These are phyloP conservation scores for Pleurotus cornucopiae DNA, from an alignment of 768 basidiomycete species.

Conservation along the genomic window DNA sequence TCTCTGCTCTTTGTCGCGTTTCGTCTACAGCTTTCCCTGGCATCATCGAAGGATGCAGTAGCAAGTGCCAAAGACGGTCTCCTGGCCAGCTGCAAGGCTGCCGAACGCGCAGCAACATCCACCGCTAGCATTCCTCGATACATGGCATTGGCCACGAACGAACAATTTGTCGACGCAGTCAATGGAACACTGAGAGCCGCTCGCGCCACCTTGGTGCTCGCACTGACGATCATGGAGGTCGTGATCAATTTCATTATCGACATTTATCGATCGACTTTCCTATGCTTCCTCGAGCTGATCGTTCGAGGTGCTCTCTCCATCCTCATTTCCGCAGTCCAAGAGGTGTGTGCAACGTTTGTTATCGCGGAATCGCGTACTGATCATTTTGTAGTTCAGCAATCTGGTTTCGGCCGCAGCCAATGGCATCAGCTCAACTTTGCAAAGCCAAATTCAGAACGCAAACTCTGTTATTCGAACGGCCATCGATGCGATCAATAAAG, in stretches of 20 bases:
- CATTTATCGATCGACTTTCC: conserved; percentile 86
- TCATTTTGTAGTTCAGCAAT: conserved; percentile 55
- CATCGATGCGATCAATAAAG: conserved; percentile 66
- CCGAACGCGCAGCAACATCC: conserved; percentile 76
- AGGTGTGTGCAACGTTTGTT: conserved; percentile 43
- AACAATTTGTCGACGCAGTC: conserved; percentile 71
- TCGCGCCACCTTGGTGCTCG: conserved; percentile 63
- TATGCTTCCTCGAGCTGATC: conserved; percentile 91
- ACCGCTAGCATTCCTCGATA: conserved; percentile 87
- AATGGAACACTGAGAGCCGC: conserved; percentile 78
- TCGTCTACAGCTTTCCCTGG: conserved; percentile 70
- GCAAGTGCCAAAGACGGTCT: conserved; percentile 69
- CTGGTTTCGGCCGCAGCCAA: conserved; percentile 58
- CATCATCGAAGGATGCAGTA: conserved; percentile 63
- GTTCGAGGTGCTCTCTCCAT: conserved; percentile 78
- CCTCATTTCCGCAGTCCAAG: conserved; percentile 78
- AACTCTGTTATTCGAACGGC: conserved; percentile 66
- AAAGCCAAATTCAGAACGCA: conserved; percentile 61
- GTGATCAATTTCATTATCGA: conserved; percentile 91
- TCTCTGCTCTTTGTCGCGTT: conserved; percentile 88
- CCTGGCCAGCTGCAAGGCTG: conserved; percentile 81
- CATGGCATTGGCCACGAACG: conserved; percentile 80
- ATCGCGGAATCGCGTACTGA: conserved; percentile 11
- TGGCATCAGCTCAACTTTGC: conserved; percentile 64
- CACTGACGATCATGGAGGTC: conserved; percentile 81